Base-by-base conservation (phyloP, 2,329 filamentous ascomycete species). In the Trichocomaceae sp. region DNA sequence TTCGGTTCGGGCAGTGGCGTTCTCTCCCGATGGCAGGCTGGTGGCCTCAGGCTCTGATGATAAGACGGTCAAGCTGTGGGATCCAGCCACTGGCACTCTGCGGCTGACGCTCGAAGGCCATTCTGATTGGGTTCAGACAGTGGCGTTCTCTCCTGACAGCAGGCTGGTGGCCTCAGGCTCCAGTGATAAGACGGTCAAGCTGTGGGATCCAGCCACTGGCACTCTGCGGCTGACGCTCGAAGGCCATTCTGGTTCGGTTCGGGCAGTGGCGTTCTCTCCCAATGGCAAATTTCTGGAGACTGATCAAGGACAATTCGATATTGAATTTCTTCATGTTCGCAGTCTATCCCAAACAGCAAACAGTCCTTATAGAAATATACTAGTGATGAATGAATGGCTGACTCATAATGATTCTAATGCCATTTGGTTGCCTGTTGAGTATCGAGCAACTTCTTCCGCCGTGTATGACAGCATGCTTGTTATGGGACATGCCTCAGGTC, bases 21-120 rank as follows among this genome's bases (percentile, higher is more conserved):
- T 55, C 5, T 55, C 53, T 13, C 39, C 47, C 4, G 41, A 51
- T 20, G 48, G 48, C 4, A 31, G 39, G 17, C 53, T 55, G 10
- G 8, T 51, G 35, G 53, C 39, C 2, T 55, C 53, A 3, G 4
- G 2, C 22, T 37, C 23, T 50, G 35, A 26, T 23, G 49, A 44
- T 13, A 45, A 22, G 12, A 46, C 35, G 2, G 35, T 52, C 13
- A 1, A 19, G 2, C 15, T 55, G 5, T 55, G 52, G 50, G 26
- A 52, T 9, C 15, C 39, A 8, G 17, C 8, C 10, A 48, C 29
- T 1, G 44, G 52, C n/a, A 33, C 22, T 12, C 26, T 49, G 13
- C 23, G n/a, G n/a, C n/a, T n/a, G n/a, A 66, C 59, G 39, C 58
- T 65, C n/a, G 58, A 66, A 48, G 31, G n/a, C 13, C n/a, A 33